Percentiles rank a stretch among this genome's conserved stretches.
Evolutionary conservation across 495 filamentous ascomycete genomes (phyloP).

Genomic region (Podospora didyma): DNA sequence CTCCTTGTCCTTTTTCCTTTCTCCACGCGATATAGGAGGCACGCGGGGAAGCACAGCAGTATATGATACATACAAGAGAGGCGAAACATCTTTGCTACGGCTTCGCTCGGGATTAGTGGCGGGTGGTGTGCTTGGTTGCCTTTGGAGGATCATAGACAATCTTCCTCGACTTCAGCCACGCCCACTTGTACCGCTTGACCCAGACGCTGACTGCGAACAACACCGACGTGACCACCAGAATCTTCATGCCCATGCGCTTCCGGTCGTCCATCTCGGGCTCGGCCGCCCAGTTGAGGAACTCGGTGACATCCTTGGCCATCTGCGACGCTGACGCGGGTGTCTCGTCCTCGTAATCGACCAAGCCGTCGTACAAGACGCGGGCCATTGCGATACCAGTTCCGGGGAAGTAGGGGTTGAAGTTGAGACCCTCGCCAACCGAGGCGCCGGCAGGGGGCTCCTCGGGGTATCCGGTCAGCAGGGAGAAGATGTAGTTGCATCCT

Average conservation of each 20-base stretch:
- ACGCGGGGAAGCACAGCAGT: constrained; percentile 31
- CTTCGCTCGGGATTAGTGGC: constrained; percentile 24
- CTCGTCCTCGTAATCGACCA: constrained; percentile 98
- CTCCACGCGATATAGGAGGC: constrained; percentile 34
- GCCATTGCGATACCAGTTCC: constrained; percentile 99
- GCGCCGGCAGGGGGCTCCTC: constrained; percentile 92
- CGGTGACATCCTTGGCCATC: constrained; percentile 98
- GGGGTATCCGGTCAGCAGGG: constrained; percentile 94
- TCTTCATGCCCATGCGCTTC: constrained; percentile 99
- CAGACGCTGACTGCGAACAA: constrained; percentile 87
- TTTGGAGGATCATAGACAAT: constrained; percentile 81
- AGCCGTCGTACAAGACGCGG: constrained; percentile 93
- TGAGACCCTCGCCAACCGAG: constrained; percentile 74
- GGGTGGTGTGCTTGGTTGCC: constrained; percentile 24
- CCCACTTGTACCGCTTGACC: constrained; percentile 99
- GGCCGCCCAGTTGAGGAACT: constrained; percentile 98
- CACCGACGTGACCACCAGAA: constrained; percentile 69
- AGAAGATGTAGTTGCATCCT: constrained; percentile 98
- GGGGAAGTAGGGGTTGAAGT: constrained; percentile 99
- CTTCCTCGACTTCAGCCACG: constrained; percentile 90
- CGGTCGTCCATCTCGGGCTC: constrained; percentile 98
- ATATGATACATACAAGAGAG: constrained; percentile 42
- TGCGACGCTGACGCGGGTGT: constrained; percentile 92
- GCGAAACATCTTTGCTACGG: constrained; percentile 14
- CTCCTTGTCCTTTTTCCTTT: constrained; percentile 16